phyloP scores from a whole-genome alignment of 2,329 filamentous ascomycete species.

The Cladosporium sp. region DNA sequence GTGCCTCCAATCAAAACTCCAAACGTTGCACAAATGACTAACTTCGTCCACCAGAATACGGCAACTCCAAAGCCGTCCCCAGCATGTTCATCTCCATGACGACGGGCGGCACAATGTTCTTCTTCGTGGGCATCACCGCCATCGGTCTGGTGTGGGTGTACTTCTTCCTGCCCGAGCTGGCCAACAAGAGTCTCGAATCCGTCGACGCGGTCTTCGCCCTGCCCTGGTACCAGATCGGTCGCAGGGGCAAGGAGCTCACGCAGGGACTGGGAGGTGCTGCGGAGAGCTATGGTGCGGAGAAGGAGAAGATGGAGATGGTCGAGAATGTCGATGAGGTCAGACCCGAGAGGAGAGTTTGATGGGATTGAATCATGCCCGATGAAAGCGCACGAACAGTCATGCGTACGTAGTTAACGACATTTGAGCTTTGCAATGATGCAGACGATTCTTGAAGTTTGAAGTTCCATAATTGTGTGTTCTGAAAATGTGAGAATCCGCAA shows the following conservation, averaged over 20 bases:
- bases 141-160: slow-evolving; percentile 62
- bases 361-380: too few species aligned
- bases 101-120: slow-evolving; percentile 69
- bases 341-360: slow-evolving; percentile 9
- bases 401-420: too few species aligned
- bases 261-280: slow-evolving; percentile 21
- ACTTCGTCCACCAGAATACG: slow-evolving; percentile 59
- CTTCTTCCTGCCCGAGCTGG: slow-evolving; percentile 51
- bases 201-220: slow-evolving; percentile 53
- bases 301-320: slow-evolving; percentile 22
- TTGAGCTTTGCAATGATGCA: too few species aligned
- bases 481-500: too few species aligned
- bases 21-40: not conserved
- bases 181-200: slow-evolving; percentile 52
- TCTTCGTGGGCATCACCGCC: slow-evolving; percentile 65
- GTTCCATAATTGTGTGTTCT: too few species aligned
- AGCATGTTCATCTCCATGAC: slow-evolving; percentile 63
- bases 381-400: too few species aligned
- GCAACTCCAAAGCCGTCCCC: slow-evolving; percentile 69
- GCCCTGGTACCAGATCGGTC: slow-evolving; percentile 73
- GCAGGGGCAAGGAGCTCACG: slow-evolving; percentile 30
- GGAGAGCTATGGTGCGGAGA: slow-evolving; percentile 21
- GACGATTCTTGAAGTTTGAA: too few species aligned
- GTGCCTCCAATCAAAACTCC: not conserved
- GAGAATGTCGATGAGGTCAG: slow-evolving; percentile 20